Percentiles rank a stretch among this genome's conserved stretches.
Evolutionary conservation across 257 asterid species (phyloP).

Genomic region (Cordia subcordata): DNA sequence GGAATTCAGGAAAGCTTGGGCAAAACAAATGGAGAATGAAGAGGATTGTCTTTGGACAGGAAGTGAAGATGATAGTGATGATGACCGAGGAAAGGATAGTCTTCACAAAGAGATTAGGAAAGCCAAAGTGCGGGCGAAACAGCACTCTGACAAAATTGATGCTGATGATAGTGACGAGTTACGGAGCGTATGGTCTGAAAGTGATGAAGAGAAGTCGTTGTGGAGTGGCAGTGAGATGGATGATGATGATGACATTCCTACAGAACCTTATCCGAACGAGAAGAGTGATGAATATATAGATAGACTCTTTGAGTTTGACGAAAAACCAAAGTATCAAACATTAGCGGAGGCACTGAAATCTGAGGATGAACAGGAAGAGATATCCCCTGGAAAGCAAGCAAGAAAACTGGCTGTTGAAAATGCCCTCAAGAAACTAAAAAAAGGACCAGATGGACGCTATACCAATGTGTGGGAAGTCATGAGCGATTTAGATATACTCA

Average conservation of each 20-base stretch:
- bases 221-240: slow-evolving; percentile 92
- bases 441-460: slow-evolving; percentile 93
- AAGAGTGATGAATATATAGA: slow-evolving; percentile 72
- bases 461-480: slow-evolving; percentile 92
- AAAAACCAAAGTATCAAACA: slow-evolving; percentile 65
- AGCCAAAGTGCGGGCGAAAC: slow-evolving; percentile 63
- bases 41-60: slow-evolving; percentile 91
- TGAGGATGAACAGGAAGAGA: slow-evolving; percentile 80
- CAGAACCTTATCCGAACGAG: slow-evolving; percentile 66
- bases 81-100: slow-evolving; percentile 38
- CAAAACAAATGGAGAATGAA: slow-evolving; percentile 75
- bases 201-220: slow-evolving; percentile 78
- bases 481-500: slow-evolving; percentile 80
- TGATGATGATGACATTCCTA: slow-evolving; percentile 68
- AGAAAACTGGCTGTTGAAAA: slow-evolving; percentile 79
- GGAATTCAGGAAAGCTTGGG: slow-evolving; percentile 78
- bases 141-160: slow-evolving; percentile 51
- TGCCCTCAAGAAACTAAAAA: slow-evolving; percentile 81
- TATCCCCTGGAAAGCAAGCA: slow-evolving; percentile 84
- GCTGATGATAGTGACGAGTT: slow-evolving; percentile 91
- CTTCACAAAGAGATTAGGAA: slow-evolving; percentile 68
- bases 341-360: slow-evolving; percentile 69
- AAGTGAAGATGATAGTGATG: slow-evolving; percentile 67
- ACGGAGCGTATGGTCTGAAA: slow-evolving; percentile 59
- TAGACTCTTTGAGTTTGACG: slow-evolving; percentile 73